Evolutionary conservation across 306 rosid species (phyloP).

Genomic region (Vigna nakashimae): DNA sequence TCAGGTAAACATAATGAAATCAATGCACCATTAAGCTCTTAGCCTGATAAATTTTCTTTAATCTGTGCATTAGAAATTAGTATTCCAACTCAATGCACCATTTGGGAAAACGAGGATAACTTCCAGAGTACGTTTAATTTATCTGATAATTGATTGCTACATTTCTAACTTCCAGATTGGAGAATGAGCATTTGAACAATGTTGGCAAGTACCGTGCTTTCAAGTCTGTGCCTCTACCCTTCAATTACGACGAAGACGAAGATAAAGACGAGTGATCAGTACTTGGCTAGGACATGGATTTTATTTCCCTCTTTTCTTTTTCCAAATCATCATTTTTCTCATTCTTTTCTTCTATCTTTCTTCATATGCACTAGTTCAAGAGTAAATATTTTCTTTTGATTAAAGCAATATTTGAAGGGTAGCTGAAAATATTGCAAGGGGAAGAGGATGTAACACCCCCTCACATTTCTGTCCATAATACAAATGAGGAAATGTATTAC

Average conservation of each 20-base stretch:
- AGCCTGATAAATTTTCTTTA: neutral
- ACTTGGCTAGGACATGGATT: neutral
- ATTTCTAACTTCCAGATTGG: conserved; percentile 54
- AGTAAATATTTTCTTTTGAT: neutral
- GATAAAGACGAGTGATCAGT: conserved; percentile 52
- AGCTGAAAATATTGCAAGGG: no score
- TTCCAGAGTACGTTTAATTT: neutral
- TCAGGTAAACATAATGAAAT: conserved; percentile 51
- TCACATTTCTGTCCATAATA: neutral
- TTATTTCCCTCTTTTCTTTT: neutral
- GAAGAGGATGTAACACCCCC: neutral
- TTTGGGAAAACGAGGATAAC: neutral
- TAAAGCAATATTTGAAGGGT: neutral
- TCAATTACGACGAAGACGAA: conserved; percentile 71
- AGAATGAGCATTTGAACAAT: conserved; percentile 84
- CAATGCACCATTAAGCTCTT: neutral
- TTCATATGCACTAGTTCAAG: neutral
- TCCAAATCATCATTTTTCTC: neutral
- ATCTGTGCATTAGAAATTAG: neutral
- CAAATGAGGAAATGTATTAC: neutral
- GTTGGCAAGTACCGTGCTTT: conserved; percentile 84
- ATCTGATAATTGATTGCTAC: no score
- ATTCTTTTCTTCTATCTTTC: neutral
- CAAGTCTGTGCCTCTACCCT: conserved; percentile 78
- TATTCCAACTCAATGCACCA: neutral